Conservation (phyloP, 2,329 filamentous ascomycete species). For the Colletotrichum endophyticum region DNA sequence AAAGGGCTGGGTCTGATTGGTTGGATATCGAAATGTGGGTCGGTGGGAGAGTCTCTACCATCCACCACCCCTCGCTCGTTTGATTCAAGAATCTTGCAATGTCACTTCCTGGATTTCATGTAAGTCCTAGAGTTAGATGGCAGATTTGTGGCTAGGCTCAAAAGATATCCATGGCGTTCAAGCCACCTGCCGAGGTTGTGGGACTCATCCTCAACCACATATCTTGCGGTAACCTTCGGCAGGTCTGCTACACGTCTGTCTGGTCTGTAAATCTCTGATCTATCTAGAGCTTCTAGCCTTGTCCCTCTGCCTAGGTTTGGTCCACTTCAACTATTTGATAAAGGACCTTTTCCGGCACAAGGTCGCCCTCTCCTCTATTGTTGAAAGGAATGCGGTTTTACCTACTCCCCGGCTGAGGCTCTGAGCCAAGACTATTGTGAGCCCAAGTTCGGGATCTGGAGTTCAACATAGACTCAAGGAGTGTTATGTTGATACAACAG, state of each 20-base stretch:
- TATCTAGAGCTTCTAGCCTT: not conserved
- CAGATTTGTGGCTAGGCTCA: not conserved
- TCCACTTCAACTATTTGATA: not conserved
- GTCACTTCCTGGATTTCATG: not conserved
- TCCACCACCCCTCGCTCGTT: not conserved
- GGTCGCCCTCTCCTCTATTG: not conserved
- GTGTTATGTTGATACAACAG: constrained; percentile 40
- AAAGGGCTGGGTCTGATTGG: not conserved
- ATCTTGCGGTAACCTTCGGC: constrained; percentile 23
- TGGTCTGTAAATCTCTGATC: not conserved
- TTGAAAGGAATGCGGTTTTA: not conserved
- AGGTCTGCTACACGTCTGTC: not conserved
- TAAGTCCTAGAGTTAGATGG: not conserved
- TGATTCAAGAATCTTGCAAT: not conserved
- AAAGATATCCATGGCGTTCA: not conserved
- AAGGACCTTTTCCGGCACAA: not conserved
- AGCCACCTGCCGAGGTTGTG: constrained; percentile 43
- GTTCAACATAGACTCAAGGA: constrained; percentile 39
- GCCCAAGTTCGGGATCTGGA: constrained; percentile 39
- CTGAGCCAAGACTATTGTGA: constrained; percentile 41
- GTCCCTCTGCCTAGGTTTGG: not conserved
- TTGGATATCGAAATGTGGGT: not conserved
- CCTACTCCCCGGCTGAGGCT: constrained; percentile 28
- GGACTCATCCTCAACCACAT: constrained; percentile 48
- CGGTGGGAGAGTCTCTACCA: not conserved